A percentile compares a stretch with the other conserved stretches of the same genome.
Conservation (phyloP, 768 basidiomycete species). For the Daedaleopsis nitida region DNA sequence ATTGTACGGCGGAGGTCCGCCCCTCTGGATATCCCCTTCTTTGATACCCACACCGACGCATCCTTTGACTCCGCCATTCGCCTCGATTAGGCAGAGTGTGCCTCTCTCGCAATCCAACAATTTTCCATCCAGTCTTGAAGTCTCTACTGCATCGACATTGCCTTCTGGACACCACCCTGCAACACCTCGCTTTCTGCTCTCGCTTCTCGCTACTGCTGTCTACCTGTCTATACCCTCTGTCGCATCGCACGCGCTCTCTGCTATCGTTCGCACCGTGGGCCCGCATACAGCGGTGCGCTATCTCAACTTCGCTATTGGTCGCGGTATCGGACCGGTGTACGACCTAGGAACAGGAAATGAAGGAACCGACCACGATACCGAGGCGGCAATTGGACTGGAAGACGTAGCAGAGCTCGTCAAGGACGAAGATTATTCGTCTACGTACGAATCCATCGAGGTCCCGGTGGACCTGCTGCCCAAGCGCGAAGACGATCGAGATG, state of each 20-base stretch:
- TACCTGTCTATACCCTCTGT: slow-evolving; percentile 83
- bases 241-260: slow-evolving; percentile 71
- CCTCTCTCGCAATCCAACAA: slow-evolving; percentile 22
- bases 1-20: slow-evolving; percentile 85
- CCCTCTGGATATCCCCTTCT: slow-evolving; percentile 63
- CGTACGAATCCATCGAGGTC: neutral
- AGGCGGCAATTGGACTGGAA: slow-evolving; percentile 74
- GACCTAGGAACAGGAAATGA: slow-evolving; percentile 6
- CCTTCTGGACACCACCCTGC: slow-evolving; percentile 70
- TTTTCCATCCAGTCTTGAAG: slow-evolving; percentile 19
- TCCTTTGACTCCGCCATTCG: slow-evolving; percentile 74
- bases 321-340: slow-evolving; percentile 50
- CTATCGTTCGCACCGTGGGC: slow-evolving; percentile 73
- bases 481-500: neutral
- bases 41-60: slow-evolving; percentile 64
- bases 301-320: slow-evolving; percentile 81
- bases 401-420: slow-evolving; percentile 54
- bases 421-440: slow-evolving; percentile 30
- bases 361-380: slow-evolving; percentile 40
- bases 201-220: slow-evolving; percentile 82
- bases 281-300: slow-evolving; percentile 78
- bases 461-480: neutral
- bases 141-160: slow-evolving; percentile 29
- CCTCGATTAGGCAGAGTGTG: slow-evolving; percentile 19
- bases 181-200: slow-evolving; percentile 79